These are phyloP conservation scores for Gossypium sturtianum DNA, from an alignment of 345 rosid species.

Conservation along the genomic window DNA sequence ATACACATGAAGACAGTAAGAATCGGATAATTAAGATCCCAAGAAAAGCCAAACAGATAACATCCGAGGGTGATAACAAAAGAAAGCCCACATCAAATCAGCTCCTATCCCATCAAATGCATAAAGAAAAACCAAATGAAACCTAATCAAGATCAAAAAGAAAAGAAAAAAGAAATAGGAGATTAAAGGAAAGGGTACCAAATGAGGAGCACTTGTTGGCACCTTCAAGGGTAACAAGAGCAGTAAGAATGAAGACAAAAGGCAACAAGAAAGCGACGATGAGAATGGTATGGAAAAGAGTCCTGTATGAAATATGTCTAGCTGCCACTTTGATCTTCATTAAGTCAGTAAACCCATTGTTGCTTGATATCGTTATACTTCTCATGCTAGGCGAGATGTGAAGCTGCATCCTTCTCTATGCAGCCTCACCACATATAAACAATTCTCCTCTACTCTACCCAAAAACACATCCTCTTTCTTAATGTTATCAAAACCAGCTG, in stretches of 20 bases:
- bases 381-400: slow-evolving; percentile 99
- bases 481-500: neutral
- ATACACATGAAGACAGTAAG: neutral
- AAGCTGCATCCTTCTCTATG: slow-evolving; percentile 95
- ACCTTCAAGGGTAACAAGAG: slow-evolving; percentile 98
- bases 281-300: slow-evolving; percentile 91
- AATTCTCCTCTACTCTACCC: neutral
- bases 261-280: slow-evolving; percentile 96
- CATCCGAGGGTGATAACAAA: neutral
- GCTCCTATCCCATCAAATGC: neutral
- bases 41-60: neutral
- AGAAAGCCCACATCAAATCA: slow-evolving; percentile 11
- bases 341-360: slow-evolving; percentile 95
- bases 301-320: slow-evolving; percentile 95
- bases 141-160: slow-evolving; percentile 23
- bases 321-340: slow-evolving; percentile 99
- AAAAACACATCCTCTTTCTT: neutral
- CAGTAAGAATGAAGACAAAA: slow-evolving; percentile 94
- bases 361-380: slow-evolving; percentile 97
- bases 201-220: slow-evolving; percentile 99
- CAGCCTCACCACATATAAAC: slow-evolving; percentile 48
- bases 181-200: slow-evolving; percentile 34
- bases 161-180: neutral
- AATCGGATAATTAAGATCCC: neutral
- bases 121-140: neutral